phyloP scores from a whole-genome alignment of 306 rosid species.

The Abrus pulchellus region DNA sequence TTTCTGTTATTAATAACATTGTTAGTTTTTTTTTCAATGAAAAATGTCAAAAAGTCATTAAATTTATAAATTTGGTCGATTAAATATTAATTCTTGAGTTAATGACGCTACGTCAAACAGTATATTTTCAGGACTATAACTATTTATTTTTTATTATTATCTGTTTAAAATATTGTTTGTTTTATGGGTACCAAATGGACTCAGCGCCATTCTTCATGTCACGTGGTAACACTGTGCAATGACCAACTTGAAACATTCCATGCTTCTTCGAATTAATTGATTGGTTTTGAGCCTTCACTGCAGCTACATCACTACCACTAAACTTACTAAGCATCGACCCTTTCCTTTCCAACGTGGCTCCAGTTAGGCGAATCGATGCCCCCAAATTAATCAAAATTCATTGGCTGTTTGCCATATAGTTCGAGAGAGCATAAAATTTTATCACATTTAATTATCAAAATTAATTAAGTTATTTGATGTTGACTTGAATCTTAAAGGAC shows the following conservation, averaged over 20 bases:
- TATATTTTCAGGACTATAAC: background rate
- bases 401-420: background rate
- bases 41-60: background rate
- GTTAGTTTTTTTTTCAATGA: background rate
- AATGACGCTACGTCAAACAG: background rate
- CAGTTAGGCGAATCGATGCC: slow-evolving; percentile 43
- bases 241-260: slow-evolving; percentile 31
- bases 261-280: background rate
- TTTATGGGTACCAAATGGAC: background rate
- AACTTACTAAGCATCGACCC: slow-evolving; percentile 34
- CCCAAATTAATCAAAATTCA: slow-evolving; percentile 8
- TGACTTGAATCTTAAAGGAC: too few species aligned
- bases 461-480: too few species aligned
- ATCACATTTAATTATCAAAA: too few species aligned
- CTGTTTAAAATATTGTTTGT: background rate
- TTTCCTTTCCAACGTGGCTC: slow-evolving; percentile 39
- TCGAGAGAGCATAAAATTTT: background rate
- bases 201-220: background rate
- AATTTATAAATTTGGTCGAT: background rate
- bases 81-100: background rate
- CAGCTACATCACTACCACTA: slow-evolving; percentile 30
- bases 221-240: background rate
- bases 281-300: slow-evolving; percentile 36
- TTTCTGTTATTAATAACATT: background rate
- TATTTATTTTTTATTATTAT: background rate